Evolutionary conservation across 2,329 filamentous ascomycete genomes (phyloP).

Genomic region (Clonostachys chloroleuca): DNA sequence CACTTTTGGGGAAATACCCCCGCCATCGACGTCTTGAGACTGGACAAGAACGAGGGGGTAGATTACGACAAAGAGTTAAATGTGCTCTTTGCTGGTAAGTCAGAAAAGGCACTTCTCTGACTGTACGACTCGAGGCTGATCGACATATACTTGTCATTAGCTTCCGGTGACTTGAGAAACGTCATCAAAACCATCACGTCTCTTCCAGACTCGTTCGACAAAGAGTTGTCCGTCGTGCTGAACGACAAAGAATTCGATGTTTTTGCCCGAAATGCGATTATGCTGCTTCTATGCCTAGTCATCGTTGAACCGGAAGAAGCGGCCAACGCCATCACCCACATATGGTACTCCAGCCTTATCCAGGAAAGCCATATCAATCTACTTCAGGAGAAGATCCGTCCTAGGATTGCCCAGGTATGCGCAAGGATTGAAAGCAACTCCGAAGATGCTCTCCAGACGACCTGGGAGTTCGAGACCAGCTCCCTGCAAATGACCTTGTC

Average conservation of each 20-base stretch:
- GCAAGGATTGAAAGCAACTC: not conserved
- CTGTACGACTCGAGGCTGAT: not conserved
- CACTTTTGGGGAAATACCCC: not conserved
- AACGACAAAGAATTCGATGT: constrained; percentile 1
- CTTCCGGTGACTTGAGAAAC: constrained; percentile 38
- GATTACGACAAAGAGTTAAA: not conserved
- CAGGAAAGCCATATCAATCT: constrained; percentile 3
- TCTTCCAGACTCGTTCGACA: constrained; percentile 19
- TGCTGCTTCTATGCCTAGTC: constrained; percentile 23
- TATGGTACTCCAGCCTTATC: constrained; percentile 6
- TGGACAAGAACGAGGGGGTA: constrained; percentile 2
- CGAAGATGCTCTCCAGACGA: not conserved
- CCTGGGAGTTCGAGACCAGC: not conserved
- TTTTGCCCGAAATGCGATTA: constrained; percentile 29
- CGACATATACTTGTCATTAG: constrained; percentile 11
- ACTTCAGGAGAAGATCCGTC: constrained; percentile 7
- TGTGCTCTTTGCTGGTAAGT: constrained; percentile 5
- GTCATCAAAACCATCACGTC: constrained; percentile 28
- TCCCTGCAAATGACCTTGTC: constrained; percentile 1
- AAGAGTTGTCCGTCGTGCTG: constrained; percentile 5
- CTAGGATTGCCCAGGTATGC: not conserved
- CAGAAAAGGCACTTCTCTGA: not conserved
- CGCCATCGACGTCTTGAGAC: constrained; percentile 1
- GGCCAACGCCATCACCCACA: constrained; percentile 4
- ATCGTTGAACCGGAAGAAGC: constrained; percentile 3